Conservation (phyloP, 2,329 filamentous ascomycete species). For the Talaromyces sp. region DNA sequence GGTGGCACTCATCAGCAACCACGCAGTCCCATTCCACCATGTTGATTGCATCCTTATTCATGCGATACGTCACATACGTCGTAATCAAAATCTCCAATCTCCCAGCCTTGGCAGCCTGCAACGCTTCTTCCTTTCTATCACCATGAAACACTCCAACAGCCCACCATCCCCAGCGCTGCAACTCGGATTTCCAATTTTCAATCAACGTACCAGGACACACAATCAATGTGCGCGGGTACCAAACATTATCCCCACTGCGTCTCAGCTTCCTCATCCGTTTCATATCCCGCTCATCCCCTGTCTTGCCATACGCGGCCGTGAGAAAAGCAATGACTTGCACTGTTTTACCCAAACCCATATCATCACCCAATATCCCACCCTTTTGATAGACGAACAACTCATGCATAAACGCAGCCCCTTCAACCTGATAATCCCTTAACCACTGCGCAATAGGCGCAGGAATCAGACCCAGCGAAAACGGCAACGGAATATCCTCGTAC, state of each 20-base stretch:
- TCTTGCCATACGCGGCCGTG: slow-evolving; percentile 90
- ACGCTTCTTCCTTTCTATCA: slow-evolving; percentile 64
- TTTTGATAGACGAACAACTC: slow-evolving; percentile 86
- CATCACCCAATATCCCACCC: slow-evolving; percentile 87
- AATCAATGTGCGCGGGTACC: slow-evolving; percentile 83
- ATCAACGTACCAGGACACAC: slow-evolving; percentile 87
- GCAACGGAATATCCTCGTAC: slow-evolving; percentile 73
- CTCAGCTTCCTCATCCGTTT: slow-evolving; percentile 88
- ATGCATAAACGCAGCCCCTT: slow-evolving; percentile 82
- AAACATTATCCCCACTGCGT: slow-evolving; percentile 56
- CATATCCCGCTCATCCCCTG: slow-evolving; percentile 77
- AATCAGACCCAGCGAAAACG: slow-evolving; percentile 74
- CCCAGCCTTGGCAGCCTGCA: slow-evolving; percentile 71
- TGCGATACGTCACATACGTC: slow-evolving; percentile 83
- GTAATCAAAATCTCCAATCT: slow-evolving; percentile 88
- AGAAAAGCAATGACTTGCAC: slow-evolving; percentile 94
- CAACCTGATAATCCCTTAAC: slow-evolving; percentile 85
- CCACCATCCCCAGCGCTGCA: slow-evolving; percentile 95
- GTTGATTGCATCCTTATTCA: slow-evolving; percentile 75
- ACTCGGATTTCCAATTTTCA: slow-evolving; percentile 84
- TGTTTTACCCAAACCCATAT: slow-evolving; percentile 97
- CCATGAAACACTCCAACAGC: slow-evolving; percentile 81
- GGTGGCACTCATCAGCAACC: slow-evolving; percentile 90
- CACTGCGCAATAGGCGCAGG: slow-evolving; percentile 89
- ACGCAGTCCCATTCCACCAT: slow-evolving; percentile 89